Percentiles rank a stretch among this genome's conserved stretches.
Conservation (phyloP, 2,329 filamentous ascomycete species). For the Xylariaceae sp. region DNA sequence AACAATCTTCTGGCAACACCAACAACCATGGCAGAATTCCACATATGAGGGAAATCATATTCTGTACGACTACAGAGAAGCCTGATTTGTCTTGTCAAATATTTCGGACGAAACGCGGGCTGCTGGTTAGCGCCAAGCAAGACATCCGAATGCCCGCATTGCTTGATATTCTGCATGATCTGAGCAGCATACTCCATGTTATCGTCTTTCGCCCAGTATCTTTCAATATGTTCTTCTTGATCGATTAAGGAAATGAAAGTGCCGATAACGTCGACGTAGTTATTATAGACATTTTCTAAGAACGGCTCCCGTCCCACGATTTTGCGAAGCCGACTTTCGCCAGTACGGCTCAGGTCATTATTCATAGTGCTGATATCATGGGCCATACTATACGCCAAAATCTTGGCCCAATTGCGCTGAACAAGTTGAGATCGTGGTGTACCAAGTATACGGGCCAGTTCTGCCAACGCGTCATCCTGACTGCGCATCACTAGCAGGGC, state of each 20-base stretch:
- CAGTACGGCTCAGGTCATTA: slow-evolving; percentile 44
- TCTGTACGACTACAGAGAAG: slow-evolving; percentile 72
- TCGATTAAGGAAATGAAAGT: slow-evolving; percentile 73
- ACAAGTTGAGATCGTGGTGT: slow-evolving; percentile 56
- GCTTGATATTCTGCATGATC: slow-evolving; percentile 65
- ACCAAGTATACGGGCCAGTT: slow-evolving; percentile 57
- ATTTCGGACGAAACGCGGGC: slow-evolving; percentile 77
- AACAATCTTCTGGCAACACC: slow-evolving; percentile 74
- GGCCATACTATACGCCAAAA: slow-evolving; percentile 78
- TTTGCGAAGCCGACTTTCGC: slow-evolving; percentile 65
- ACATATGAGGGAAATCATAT: slow-evolving; percentile 61
- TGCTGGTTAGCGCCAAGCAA: slow-evolving; percentile 75
- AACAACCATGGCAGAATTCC: slow-evolving; percentile 71
- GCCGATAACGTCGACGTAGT: slow-evolving; percentile 74
- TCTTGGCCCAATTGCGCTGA: slow-evolving; percentile 67
- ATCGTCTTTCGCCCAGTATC: slow-evolving; percentile 57
- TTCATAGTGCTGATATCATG: slow-evolving; percentile 58
- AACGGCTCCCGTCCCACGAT: slow-evolving; percentile 66
- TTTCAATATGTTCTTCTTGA: slow-evolving; percentile 71
- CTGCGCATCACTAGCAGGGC: slow-evolving; percentile 80
- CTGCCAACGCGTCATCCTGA: slow-evolving; percentile 58
- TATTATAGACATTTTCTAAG: slow-evolving; percentile 56
- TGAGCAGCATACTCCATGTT: slow-evolving; percentile 58
- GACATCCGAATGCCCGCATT: slow-evolving; percentile 61
- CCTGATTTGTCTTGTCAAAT: slow-evolving; percentile 69